Base-by-base conservation (phyloP, 2,329 filamentous ascomycete species). In the Elsinoe ampelina region DNA sequence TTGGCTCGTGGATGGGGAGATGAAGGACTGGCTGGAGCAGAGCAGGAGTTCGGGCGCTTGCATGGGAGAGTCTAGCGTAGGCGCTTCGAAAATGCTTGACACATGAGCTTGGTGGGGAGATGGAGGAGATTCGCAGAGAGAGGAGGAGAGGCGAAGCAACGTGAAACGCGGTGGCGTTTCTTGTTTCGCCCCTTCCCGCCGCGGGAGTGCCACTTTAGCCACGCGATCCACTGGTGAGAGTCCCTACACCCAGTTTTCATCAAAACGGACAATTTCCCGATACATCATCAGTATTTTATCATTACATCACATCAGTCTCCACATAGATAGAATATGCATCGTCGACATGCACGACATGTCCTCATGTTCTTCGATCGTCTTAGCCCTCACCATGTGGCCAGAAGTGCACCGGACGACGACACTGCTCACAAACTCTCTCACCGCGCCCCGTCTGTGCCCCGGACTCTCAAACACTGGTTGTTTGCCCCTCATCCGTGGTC, bases 21-120 rank as follows among this genome's bases (percentile, higher is more conserved):
- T 52, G 48, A 52, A 52, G 48, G 48, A 52, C 48, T 52, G 48
- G 48, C 17, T 52, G 48, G 48, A 34, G 32, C 32, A 34, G 48
- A 34, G 6, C 48, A 52, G 34, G 20, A 36, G 30, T 17, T 20
- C 45, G 45, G 45, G 45, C 45, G 45, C 45, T 34, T 50, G 45
- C 45, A 50, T 34, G 45, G 5, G 45, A 50, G 30, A 26, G 45
- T 52, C 30, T 52, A 52, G 48, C 34, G 11, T 19, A 17, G 48
- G 48, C 48, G 48, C 48, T 38, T 52, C 48, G 30, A 34, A 22
- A 34, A 38, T 52, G 48, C 48, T 52, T 38, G 48, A 36, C 48
- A 22, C 30, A 38, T 36, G 48, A 38, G 48, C 48, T 52, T 52
- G 48, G 26, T 45, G 30, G 48, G 17, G 20, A n/a, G 32, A 35